Percentiles rank a stretch among this genome's conserved stretches.
Conservation (phyloP, 495 filamentous ascomycete species). For the Aspergillus sparsus region DNA sequence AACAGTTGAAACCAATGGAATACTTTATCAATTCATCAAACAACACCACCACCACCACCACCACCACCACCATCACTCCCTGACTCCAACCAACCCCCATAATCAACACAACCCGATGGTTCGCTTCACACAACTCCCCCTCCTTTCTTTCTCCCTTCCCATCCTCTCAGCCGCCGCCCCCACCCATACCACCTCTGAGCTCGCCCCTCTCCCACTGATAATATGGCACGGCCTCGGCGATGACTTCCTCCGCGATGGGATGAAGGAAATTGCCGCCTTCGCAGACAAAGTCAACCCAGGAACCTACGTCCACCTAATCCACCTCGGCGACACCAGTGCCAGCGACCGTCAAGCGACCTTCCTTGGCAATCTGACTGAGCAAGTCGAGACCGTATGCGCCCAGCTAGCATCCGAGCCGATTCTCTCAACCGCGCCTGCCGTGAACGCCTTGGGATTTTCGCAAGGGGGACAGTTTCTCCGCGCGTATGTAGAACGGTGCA, state of each 20-base stretch:
- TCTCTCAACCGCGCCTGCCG: constrained; percentile 73
- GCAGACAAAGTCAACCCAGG: constrained; percentile 74
- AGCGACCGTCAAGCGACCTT: constrained; percentile 81
- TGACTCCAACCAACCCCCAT: constrained; percentile 1
- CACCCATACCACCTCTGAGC: constrained; percentile 19
- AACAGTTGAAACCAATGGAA: no score
- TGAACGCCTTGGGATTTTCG: constrained; percentile 92
- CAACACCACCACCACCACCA: no score
- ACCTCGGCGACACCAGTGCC: constrained; percentile 63
- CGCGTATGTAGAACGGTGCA: constrained; percentile 90
- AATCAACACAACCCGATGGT: constrained; percentile 3
- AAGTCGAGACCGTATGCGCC: constrained; percentile 75
- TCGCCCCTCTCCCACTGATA: constrained; percentile 72
- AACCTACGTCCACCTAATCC: constrained; percentile 81
- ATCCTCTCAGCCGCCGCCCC: constrained; percentile 24
- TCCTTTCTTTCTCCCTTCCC: constrained; percentile 17
- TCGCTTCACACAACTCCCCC: not conserved
- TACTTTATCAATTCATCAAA: no score
- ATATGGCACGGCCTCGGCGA: constrained; percentile 89
- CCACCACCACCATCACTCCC: not conserved
- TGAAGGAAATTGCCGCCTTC: constrained; percentile 64
- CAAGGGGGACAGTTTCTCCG: constrained; percentile 96
- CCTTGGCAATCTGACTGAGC: constrained; percentile 83
- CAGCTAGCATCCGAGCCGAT: constrained; percentile 77
- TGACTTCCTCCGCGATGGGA: constrained; percentile 71